phyloP scores from a whole-genome alignment of 106 monocot genomes.

The Narthecium ossifragum region DNA sequence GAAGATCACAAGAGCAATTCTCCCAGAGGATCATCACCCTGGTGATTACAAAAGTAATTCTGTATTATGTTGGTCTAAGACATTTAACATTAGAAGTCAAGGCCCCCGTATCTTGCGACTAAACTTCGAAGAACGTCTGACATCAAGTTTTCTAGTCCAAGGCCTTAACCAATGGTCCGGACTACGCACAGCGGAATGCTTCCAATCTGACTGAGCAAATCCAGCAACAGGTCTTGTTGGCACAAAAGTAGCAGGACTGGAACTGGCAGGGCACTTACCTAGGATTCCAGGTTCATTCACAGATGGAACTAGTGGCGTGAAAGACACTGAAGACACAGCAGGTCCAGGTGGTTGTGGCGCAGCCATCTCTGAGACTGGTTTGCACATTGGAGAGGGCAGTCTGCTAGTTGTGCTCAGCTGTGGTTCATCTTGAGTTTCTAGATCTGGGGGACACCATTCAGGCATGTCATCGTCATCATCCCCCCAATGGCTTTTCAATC shows the following conservation, averaged over 20 bases:
- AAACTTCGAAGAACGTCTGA: conserved; percentile 3
- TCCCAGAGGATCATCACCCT: too few relatives aligned
- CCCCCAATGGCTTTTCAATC: conserved; percentile 39
- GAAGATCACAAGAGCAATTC: too few relatives aligned
- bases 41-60: too few relatives aligned
- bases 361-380: conserved; percentile 1
- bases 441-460: conserved; percentile 62
- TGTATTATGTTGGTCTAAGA: too few relatives aligned
- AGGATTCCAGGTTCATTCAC: conserved; percentile 6
- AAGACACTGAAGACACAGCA: conserved; percentile 1
- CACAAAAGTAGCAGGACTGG: neutral
- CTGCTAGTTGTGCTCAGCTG: neutral
- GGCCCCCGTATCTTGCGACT: too few relatives aligned
- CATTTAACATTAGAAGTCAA: too few relatives aligned
- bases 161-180: neutral
- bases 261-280: neutral
- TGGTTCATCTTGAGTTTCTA: conserved; percentile 10
- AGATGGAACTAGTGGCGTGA: too few relatives aligned
- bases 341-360: neutral
- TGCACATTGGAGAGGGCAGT: conserved; percentile 1
- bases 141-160: neutral
- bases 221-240: neutral
- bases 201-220: neutral
- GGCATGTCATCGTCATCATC: conserved; percentile 65
- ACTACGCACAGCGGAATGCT: neutral